Conservation (phyloP, 1,139 yeast genomes). For the Ogataea hybrid region DNA sequence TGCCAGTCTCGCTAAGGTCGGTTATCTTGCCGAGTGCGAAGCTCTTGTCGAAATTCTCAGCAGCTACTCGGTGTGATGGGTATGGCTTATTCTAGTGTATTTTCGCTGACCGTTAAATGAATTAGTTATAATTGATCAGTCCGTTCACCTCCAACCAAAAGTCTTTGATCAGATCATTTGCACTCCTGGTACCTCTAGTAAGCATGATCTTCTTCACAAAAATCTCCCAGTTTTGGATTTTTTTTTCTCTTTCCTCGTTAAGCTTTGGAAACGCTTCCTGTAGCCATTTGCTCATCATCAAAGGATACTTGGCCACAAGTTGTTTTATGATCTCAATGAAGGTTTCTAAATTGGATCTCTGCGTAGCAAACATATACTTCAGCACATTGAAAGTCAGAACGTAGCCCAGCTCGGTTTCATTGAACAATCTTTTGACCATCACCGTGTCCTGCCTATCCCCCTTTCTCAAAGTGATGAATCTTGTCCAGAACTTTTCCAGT, state of each 20-base stretch:
- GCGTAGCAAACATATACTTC: slow-evolving; percentile 41
- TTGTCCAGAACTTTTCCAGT: slow-evolving; percentile 64
- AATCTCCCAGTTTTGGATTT: slow-evolving; percentile 31
- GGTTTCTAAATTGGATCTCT: slow-evolving; percentile 61
- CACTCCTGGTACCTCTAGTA: slow-evolving; percentile 64
- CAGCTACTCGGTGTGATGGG: slow-evolving; percentile 34
- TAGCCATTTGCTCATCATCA: slow-evolving; percentile 49
- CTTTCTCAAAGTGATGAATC: slow-evolving; percentile 49
- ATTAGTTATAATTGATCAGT: slow-evolving; percentile 41
- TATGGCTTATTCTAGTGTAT: slow-evolving; percentile 1
- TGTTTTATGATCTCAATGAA: slow-evolving; percentile 55
- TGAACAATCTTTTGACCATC: slow-evolving; percentile 35
- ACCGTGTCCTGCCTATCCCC: slow-evolving; percentile 51
- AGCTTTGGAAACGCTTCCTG: slow-evolving; percentile 33
- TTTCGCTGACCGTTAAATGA: slow-evolving; percentile 5
- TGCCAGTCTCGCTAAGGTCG: slow-evolving; percentile 51
- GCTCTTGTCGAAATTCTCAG: slow-evolving; percentile 52
- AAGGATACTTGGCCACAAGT: slow-evolving; percentile 51
- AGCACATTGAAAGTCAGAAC: slow-evolving; percentile 36
- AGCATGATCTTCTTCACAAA: slow-evolving; percentile 56
- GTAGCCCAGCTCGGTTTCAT: slow-evolving; percentile 40
- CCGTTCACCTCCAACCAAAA: slow-evolving; percentile 64
- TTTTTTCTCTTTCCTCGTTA: slow-evolving; percentile 30
- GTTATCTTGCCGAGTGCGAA: slow-evolving; percentile 62
- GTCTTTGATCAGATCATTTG: slow-evolving; percentile 53